Evolutionary conservation across 163 green algal species (phyloP).

Genomic region (Scenedesmus sp.): DNA sequence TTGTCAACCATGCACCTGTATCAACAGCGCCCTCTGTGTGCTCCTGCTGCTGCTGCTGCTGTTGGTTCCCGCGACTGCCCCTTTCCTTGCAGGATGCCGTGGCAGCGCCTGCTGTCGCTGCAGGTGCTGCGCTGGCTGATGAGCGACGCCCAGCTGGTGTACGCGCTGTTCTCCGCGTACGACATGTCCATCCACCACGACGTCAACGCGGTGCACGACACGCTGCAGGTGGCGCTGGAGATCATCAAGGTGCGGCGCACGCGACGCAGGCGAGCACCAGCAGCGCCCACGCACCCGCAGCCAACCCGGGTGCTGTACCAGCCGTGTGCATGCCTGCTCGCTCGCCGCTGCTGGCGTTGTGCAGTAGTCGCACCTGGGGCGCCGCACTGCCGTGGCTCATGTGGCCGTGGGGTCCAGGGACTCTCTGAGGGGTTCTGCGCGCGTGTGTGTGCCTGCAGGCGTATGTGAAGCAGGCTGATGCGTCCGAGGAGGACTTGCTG

Average conservation of each 20-base stretch:
- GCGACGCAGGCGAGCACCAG: too few relatives aligned
- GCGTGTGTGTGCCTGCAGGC: not conserved
- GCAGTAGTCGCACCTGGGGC: too few relatives aligned
- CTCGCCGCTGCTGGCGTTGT: too few relatives aligned
- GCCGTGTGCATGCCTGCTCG: too few relatives aligned
- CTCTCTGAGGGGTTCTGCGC: too few relatives aligned
- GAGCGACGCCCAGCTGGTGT: slow-evolving; percentile 61
- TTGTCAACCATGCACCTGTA: too few relatives aligned
- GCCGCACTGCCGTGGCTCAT: too few relatives aligned
- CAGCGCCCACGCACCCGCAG: too few relatives aligned
- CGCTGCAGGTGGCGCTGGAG: slow-evolving; percentile 38
- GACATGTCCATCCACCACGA: slow-evolving; percentile 71
- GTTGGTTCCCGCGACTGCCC: not conserved
- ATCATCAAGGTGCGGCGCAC: not conserved
- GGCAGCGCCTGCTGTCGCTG: slow-evolving; percentile 69
- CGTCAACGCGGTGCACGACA: slow-evolving; percentile 63
- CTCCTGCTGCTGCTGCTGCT: not conserved
- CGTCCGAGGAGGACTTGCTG: slow-evolving; percentile 72
- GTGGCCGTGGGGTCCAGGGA: too few relatives aligned
- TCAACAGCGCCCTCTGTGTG: too few relatives aligned
- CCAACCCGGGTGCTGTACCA: too few relatives aligned
- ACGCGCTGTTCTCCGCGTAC: slow-evolving; percentile 74
- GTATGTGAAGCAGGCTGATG: slow-evolving; percentile 16
- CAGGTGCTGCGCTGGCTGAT: slow-evolving; percentile 62
- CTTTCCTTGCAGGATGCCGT: slow-evolving; percentile 43